Evolutionary conservation across 2,329 filamentous ascomycete genomes (phyloP).

Genomic region (Blumeriella jaapii): DNA sequence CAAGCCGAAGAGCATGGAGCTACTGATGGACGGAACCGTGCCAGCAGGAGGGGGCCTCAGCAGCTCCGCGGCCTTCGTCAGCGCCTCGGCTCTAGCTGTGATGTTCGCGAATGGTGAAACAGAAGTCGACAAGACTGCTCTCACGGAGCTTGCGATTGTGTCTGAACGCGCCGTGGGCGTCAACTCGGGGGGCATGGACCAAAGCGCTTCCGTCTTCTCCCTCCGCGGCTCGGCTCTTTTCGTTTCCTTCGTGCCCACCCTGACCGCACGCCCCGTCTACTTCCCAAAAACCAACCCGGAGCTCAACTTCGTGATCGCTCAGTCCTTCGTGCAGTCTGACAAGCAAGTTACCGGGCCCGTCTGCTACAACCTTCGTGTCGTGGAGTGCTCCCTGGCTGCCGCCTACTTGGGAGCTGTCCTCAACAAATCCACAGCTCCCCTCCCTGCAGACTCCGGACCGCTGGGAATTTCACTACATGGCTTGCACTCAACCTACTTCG

Average conservation of each 20-base stretch:
- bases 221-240: constrained; percentile 76
- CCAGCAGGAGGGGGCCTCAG: constrained; percentile 86
- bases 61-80: constrained; percentile 89
- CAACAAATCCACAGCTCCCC: constrained; percentile 42
- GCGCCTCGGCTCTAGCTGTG: constrained; percentile 76
- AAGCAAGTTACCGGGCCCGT: constrained; percentile 90
- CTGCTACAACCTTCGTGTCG: constrained; percentile 93
- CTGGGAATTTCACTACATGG: constrained; percentile 74
- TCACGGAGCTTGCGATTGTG: constrained; percentile 87
- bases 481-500: constrained; percentile 75
- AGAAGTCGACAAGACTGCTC: constrained; percentile 75
- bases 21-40: constrained; percentile 84
- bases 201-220: constrained; percentile 90
- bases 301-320: constrained; percentile 83
- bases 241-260: constrained; percentile 74
- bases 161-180: constrained; percentile 91
- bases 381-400: constrained; percentile 87
- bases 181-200: constrained; percentile 97
- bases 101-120: constrained; percentile 74
- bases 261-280: constrained; percentile 64
- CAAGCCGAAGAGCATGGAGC: constrained; percentile 66
- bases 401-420: constrained; percentile 49
- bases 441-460: constrained; percentile 70
- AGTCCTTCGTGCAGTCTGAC: constrained; percentile 87
- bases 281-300: constrained; percentile 76